Percentiles rank a stretch among this genome's conserved stretches.
phyloP scores from a whole-genome alignment of 192 early-diverging fungal genomes.

The Phlyctochytrium arcticum region DNA sequence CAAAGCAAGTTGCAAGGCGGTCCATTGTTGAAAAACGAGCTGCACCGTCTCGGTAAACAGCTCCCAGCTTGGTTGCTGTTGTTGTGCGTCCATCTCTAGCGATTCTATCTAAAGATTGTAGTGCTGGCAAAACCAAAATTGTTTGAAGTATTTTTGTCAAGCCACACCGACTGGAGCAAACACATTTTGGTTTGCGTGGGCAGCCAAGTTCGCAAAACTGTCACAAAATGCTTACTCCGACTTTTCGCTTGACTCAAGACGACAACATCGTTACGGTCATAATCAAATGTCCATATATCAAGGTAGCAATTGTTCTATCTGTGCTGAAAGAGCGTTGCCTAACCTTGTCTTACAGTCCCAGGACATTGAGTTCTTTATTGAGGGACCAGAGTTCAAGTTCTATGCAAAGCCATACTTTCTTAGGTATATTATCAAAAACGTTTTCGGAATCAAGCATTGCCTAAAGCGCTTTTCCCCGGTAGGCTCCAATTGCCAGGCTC shows the following conservation, averaged over 20 bases:
- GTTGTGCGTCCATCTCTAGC: no score
- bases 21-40: conserved; percentile 42
- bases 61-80: no score
- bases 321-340: background rate
- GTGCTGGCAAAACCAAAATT: no score
- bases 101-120: no score
- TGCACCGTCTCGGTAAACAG: conserved; percentile 36
- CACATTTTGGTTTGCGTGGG: no score
- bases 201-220: no score
- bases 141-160: no score
- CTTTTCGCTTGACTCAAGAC: conserved; percentile 75
- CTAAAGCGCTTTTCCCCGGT: background rate
- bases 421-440: conserved; percentile 41
- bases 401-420: conserved; percentile 89
- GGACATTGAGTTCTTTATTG: conserved; percentile 82
- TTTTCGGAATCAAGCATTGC: background rate
- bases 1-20: conserved; percentile 48
- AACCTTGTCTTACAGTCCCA: conserved; percentile 52
- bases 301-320: conserved; percentile 29
- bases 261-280: conserved; percentile 67
- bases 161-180: no score
- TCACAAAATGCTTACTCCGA: conserved; percentile 98
- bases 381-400: conserved; percentile 82
- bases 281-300: conserved; percentile 80
- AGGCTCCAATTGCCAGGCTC: conserved; percentile 77